These are phyloP conservation scores for Crithidia sp. DNA, from an alignment of 208 protist species.

Conservation along the genomic window DNA sequence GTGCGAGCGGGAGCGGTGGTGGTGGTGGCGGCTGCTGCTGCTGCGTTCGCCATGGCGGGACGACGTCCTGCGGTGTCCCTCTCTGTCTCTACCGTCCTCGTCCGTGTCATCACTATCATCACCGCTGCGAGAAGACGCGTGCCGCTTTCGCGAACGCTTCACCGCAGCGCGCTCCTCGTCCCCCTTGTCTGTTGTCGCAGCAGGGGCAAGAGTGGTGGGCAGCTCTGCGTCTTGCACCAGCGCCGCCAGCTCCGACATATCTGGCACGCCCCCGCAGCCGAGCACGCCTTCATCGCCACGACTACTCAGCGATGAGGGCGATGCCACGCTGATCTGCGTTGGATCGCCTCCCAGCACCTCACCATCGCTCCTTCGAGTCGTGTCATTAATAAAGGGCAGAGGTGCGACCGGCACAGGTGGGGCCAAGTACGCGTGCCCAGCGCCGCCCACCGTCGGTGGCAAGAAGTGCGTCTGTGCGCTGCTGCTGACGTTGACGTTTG, in stretches of 20 bases:
- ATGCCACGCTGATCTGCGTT: conserved; percentile 10
- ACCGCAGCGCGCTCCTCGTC: neutral
- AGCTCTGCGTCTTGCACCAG: conserved; percentile 24
- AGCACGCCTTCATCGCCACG: neutral
- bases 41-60: neutral
- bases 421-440: neutral
- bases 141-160: too few relatives aligned
- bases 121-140: neutral
- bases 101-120: too few relatives aligned
- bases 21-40: neutral
- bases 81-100: too few relatives aligned
- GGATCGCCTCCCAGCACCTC: conserved; percentile 11
- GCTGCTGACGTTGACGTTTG: neutral
- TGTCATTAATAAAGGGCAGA: conserved; percentile 27
- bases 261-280: neutral
- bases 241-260: conserved; percentile 22
- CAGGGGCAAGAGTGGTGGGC: neutral
- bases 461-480: too few relatives aligned
- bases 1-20: neutral
- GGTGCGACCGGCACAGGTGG: neutral
- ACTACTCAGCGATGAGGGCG: too few relatives aligned
- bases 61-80: neutral
- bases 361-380: neutral
- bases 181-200: neutral
- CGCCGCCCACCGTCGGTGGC: neutral